phyloP scores from a whole-genome alignment of 805 yeast species.

The Dipodascus albidus region DNA sequence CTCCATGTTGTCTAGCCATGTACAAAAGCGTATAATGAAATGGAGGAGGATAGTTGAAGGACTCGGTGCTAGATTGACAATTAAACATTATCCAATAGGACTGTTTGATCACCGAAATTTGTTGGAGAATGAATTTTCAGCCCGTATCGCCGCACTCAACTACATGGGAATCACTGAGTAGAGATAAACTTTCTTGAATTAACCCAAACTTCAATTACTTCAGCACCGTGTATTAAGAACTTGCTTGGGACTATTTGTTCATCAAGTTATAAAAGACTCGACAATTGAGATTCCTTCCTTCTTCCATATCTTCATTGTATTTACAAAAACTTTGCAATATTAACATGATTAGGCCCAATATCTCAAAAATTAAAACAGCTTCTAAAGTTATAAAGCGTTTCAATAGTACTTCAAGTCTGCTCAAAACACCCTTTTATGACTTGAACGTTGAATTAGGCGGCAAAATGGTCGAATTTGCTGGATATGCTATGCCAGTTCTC shows the following conservation, averaged over 20 bases:
- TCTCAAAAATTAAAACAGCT: neutral
- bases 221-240: neutral
- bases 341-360: neutral
- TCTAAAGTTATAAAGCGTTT: neutral
- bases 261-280: neutral
- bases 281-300: neutral
- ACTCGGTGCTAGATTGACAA: neutral
- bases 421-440: constrained; percentile 69
- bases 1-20: neutral
- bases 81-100: neutral
- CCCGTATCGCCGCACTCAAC: neutral
- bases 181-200: neutral
- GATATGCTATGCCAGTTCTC: constrained; percentile 89
- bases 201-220: neutral
- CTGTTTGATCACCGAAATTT: neutral
- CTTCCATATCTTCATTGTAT: neutral
- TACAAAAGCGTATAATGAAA: neutral
- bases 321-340: neutral
- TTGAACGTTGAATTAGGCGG: constrained; percentile 72
- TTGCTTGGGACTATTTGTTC: neutral
- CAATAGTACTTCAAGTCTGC: constrained; percentile 10
- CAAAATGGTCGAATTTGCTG: constrained; percentile 92
- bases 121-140: no score
- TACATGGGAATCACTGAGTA: neutral
- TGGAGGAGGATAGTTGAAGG: neutral